Percentiles rank a stretch among this genome's conserved stretches.
These are phyloP conservation scores for Suillus hirtellus DNA, from an alignment of 768 basidiomycete genomes.

Conservation along the genomic window DNA sequence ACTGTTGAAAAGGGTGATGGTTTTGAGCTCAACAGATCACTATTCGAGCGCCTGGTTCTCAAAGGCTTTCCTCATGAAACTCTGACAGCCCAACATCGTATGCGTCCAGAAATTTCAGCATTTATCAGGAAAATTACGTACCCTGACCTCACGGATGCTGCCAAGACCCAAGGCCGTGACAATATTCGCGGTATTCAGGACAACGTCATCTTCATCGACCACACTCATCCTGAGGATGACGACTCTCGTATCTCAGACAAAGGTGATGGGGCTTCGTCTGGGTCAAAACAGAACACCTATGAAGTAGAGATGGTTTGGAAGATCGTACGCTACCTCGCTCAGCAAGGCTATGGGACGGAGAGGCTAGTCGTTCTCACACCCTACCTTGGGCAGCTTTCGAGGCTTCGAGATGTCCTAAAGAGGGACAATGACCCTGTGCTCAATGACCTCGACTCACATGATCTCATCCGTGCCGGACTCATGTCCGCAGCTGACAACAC, in stretches of 20 bases:
- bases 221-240: slow-evolving; percentile 55
- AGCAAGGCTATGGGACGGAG: slow-evolving; percentile 66
- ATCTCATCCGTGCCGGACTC: slow-evolving; percentile 59
- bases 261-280: slow-evolving; percentile 44
- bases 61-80: slow-evolving; percentile 62
- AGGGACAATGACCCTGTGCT: slow-evolving; percentile 57
- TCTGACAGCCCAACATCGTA: slow-evolving; percentile 62
- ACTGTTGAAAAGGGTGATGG: slow-evolving; percentile 71
- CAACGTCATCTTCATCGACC: slow-evolving; percentile 64
- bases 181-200: slow-evolving; percentile 54
- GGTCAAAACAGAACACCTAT: slow-evolving; percentile 61
- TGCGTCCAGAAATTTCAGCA: slow-evolving; percentile 72
- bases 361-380: slow-evolving; percentile 68
- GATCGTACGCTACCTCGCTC: slow-evolving; percentile 62
- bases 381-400: slow-evolving; percentile 63
- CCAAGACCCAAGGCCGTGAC: slow-evolving; percentile 48
- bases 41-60: slow-evolving; percentile 69
- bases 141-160: slow-evolving; percentile 59
- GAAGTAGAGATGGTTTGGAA: slow-evolving; percentile 67
- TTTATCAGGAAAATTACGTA: slow-evolving; percentile 65
- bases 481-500: slow-evolving; percentile 38
- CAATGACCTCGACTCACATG: slow-evolving; percentile 61
- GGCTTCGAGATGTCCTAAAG: slow-evolving; percentile 47
- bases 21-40: slow-evolving; percentile 63
- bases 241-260: slow-evolving; percentile 41